Percentiles rank a stretch among this genome's conserved stretches.
Conservation (phyloP, 495 filamentous ascomycete species). For the Trichoderma reesei region DNA sequence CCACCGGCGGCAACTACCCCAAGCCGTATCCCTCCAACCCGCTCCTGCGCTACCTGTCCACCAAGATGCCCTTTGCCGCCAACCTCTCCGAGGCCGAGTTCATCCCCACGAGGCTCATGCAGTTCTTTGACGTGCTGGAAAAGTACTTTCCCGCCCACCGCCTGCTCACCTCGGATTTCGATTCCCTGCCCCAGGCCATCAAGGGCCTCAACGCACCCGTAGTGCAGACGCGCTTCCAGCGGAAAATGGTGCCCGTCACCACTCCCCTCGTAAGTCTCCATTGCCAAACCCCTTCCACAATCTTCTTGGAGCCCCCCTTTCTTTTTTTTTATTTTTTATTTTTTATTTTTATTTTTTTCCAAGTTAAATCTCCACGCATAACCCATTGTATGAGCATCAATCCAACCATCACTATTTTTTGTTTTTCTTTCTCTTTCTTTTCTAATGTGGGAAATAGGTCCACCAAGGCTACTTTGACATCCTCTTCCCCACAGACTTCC, state of each 20-base stretch:
- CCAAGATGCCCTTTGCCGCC: conserved; percentile 53
- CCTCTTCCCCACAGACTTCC: conserved; percentile 93
- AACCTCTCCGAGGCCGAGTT: conserved; percentile 79
- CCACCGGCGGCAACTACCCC: conserved; percentile 38
- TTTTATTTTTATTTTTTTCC: too few species aligned
- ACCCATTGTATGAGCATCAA: not conserved
- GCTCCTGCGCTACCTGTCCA: conserved; percentile 48
- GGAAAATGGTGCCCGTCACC: conserved; percentile 75
- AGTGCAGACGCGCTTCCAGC: conserved; percentile 85
- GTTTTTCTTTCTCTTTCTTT: too few species aligned
- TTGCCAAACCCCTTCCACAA: too few species aligned
- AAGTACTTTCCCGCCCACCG: conserved; percentile 81
- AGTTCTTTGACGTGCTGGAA: conserved; percentile 87
- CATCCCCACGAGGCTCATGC: conserved; percentile 87
- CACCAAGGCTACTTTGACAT: conserved; percentile 99
- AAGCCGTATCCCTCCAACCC: conserved; percentile 46
- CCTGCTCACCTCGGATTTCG: conserved; percentile 86
- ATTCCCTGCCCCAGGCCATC: conserved; percentile 69
- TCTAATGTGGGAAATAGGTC: conserved; percentile 42
- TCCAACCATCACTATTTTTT: not conserved
- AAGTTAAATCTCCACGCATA: too few species aligned
- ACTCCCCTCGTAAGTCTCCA: conserved; percentile 70
- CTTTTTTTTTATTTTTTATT: too few species aligned
- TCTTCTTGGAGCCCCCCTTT: not conserved
- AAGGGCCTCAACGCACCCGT: conserved; percentile 83